These are phyloP conservation scores for Bipolaris zeicola DNA, from an alignment of 2,329 filamentous ascomycete species.

Conservation along the genomic window DNA sequence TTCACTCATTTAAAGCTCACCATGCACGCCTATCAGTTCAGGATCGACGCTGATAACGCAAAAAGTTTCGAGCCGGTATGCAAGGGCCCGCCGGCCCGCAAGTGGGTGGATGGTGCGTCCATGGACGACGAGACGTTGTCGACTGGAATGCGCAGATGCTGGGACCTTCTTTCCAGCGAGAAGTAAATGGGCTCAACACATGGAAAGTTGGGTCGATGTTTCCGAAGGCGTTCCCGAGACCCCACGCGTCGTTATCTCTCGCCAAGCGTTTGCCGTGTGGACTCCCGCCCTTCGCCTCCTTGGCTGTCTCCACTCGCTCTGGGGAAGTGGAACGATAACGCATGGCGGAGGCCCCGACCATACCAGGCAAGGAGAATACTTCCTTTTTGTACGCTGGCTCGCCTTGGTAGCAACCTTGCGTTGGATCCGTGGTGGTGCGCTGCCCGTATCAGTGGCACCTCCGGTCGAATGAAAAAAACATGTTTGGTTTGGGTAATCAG, in stretches of 20 bases:
- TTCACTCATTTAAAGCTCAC: conserved; percentile 45
- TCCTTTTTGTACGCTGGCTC: conserved; percentile 11
- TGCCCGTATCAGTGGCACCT: conserved; percentile 8
- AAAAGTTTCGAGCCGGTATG: conserved; percentile 15
- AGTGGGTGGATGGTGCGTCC: conserved; percentile 38
- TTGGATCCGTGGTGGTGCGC: background rate
- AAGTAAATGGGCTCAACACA: background rate
- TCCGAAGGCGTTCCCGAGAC: background rate
- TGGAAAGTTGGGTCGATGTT: conserved; percentile 1
- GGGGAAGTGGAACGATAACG: conserved; percentile 34
- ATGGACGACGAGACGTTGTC: conserved; percentile 45
- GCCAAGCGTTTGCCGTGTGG: conserved; percentile 32
- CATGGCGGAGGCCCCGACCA: conserved; percentile 16
- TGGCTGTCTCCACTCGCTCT: conserved; percentile 24
- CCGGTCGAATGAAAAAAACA: background rate
- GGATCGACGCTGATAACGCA: conserved; percentile 19
- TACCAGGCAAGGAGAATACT: conserved; percentile 19
- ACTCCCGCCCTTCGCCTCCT: conserved; percentile 29
- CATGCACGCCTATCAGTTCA: conserved; percentile 42
- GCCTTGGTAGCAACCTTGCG: background rate
- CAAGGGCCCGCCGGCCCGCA: conserved; percentile 27
- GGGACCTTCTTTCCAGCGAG: conserved; percentile 29
- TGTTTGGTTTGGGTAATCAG: background rate
- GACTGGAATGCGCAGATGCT: conserved; percentile 47
- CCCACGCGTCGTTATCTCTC: conserved; percentile 36